Evolutionary conservation across 768 basidiomycete species (phyloP), one percentile per base, ranked within the genome.

Genomic region (Myochromella boudieri): DNA sequence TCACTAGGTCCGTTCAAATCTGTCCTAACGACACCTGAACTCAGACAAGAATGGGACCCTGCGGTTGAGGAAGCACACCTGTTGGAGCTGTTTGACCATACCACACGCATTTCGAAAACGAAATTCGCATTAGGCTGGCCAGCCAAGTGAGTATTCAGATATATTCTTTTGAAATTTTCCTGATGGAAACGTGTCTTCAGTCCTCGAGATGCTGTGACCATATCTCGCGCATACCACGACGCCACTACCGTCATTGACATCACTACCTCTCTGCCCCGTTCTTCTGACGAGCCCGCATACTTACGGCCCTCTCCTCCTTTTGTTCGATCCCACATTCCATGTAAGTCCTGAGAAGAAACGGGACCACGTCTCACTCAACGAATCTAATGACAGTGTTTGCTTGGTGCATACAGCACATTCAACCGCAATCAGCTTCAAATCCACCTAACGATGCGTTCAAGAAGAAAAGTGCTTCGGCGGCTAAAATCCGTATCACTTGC

Each of bases 41-140:
- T 95, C 18, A 72, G 92, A 51, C 83, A 87, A 61, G 86, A 91
- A 59, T 92, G 93, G 95, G 95, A 97, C 64, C 91, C 91, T 18
- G 87, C 94, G 28, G 95, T 97, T 14, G 90, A 95, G 54, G 80
- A 82, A 37, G 84, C 92, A 0, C 81, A 82, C 54, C 68, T 92
- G 12, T 68, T 97, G 31, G 94, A 97, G 66, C 75, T 91, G 68
- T 80, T 95, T 46, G 95, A 97, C 66, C 81, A 82, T 31, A 78
- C 79, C 51, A 95, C 92, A 6, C 74, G 93, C 49, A 87, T 99
- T 59, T 78, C 80, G 17, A 92, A 90, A 70, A 97, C 93, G 0
- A 90, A 92, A 53, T 97, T 91, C 62, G 84, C 85, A 6, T 68
- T 99, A 8, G 95, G 95, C 1, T 99, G 95, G 95, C 95, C 95